Percentiles rank a stretch among this genome's conserved stretches.
Evolutionary conservation across 2,329 filamentous ascomycete genomes (phyloP).

Genomic region (Penicillium sp.): DNA sequence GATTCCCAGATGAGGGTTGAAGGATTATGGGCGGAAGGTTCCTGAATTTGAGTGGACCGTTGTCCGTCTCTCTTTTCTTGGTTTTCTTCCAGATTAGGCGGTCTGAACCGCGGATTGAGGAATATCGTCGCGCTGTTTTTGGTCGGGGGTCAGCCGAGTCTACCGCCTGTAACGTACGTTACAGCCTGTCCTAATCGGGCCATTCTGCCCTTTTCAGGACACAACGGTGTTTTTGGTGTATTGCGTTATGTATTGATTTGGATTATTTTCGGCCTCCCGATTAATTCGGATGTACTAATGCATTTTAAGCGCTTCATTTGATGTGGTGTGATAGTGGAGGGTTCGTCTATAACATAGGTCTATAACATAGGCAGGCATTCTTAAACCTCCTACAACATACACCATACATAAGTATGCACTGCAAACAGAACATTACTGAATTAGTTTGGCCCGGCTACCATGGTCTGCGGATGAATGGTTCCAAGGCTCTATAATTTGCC

Average conservation of each 20-base stretch:
- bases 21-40: neutral
- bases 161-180: conserved; percentile 4
- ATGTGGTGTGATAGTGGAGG: neutral
- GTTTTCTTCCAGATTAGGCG: conserved; percentile 2
- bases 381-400: neutral
- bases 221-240: neutral
- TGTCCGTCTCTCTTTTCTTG: neutral
- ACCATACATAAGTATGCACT: too few species aligned
- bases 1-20: neutral
- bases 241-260: neutral
- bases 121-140: neutral
- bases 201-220: neutral
- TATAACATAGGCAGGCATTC: neutral
- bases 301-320: neutral
- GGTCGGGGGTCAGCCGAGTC: conserved; percentile 6
- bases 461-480: neutral
- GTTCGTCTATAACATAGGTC: neutral
- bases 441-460: neutral
- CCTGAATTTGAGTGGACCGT: neutral
- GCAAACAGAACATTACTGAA: neutral
- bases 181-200: neutral
- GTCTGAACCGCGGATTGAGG: neutral
- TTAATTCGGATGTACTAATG: neutral
- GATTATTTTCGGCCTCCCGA: neutral
- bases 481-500: neutral